A percentile compares a stretch with the other conserved stretches of the same genome.
Conservation (phyloP, 2,329 filamentous ascomycete species). For the Colletotrichum tamarilloi region DNA sequence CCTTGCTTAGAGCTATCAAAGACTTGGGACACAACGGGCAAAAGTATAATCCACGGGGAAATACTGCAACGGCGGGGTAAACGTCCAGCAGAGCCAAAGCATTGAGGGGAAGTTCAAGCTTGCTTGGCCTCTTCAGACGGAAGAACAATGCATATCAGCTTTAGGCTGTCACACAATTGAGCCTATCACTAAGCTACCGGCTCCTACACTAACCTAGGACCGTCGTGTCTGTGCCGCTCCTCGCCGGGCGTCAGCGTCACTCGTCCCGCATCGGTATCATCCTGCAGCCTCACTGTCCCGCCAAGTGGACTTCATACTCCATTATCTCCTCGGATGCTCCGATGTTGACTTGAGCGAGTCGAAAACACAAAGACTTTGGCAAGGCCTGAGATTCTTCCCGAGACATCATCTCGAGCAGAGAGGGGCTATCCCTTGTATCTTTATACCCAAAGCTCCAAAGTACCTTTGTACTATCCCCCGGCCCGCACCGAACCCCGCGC, state of each 20-base stretch:
- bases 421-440: neutral
- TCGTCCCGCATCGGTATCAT: slow-evolving; percentile 1
- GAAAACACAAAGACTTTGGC: neutral
- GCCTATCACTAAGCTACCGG: slow-evolving; percentile 6
- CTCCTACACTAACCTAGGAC: slow-evolving; percentile 9
- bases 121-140: neutral
- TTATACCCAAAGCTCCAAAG: neutral
- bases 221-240: slow-evolving; percentile 24
- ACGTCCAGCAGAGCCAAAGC: neutral
- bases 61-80: neutral
- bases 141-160: slow-evolving; percentile 15
- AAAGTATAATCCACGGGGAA: neutral
- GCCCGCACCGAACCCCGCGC: slow-evolving; percentile 31
- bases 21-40: neutral
- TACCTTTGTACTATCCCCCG: slow-evolving; percentile 1
- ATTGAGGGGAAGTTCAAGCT: slow-evolving; percentile 10
- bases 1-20: neutral
- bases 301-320: slow-evolving; percentile 4
- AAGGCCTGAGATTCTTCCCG: neutral
- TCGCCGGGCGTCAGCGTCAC: slow-evolving; percentile 21
- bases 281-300: slow-evolving; percentile 24
- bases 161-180: slow-evolving; percentile 27
- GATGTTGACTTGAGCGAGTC: neutral
- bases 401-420: neutral
- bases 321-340: neutral